Evolutionary conservation across 2,329 filamentous ascomycete genomes (phyloP), one percentile per base, ranked within the genome.

Genomic region (Fusarium nurragi): DNA sequence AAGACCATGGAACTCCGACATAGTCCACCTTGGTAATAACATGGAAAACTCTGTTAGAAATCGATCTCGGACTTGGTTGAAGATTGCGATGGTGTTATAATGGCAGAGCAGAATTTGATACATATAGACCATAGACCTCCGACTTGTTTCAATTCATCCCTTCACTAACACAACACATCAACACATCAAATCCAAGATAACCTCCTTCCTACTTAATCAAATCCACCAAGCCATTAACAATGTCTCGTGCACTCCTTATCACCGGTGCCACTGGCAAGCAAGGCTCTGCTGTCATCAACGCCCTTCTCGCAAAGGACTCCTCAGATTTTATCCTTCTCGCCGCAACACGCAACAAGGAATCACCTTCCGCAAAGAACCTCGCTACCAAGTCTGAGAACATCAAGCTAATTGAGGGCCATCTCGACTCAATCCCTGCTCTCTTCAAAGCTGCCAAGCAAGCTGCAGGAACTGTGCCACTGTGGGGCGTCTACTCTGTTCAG

Each of bases 211-310:
- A 18, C 5, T 4, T 8, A 2, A 16, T n/a, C 3, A 23, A 19
- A 1, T 7, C 12, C 9, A 28, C 1, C 4, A 18, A 19, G 25
- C 25, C 10, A 16, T 12, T 6, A 32, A 51, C 0, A 43, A 65
- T 65, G 63, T 62, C 63, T 62, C 64, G 49, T 4, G 64, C 63
- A 34, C 18, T 67, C 19, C 60, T 67, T 16, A 41, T 67, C 12
- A 65, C 55, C 2, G 62, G 62, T 9, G 62, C 62, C 6, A 65
- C 62, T 4, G 62, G 62, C 14, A 65, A 66, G 22, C 63, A 66
- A 25, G 64, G 64, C 8, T 34, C 63, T 18, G 47, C 59, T 8
- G 47, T 60, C 18, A 60, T 64, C 44, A 46, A 60, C 1, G 54
- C 64, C 3, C 63, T 67, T 3, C 13, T 64, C 12, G 38, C 45